Conservation (phyloP, 1,284 basidiomycete species). For the Pisolithus thermaeus region DNA sequence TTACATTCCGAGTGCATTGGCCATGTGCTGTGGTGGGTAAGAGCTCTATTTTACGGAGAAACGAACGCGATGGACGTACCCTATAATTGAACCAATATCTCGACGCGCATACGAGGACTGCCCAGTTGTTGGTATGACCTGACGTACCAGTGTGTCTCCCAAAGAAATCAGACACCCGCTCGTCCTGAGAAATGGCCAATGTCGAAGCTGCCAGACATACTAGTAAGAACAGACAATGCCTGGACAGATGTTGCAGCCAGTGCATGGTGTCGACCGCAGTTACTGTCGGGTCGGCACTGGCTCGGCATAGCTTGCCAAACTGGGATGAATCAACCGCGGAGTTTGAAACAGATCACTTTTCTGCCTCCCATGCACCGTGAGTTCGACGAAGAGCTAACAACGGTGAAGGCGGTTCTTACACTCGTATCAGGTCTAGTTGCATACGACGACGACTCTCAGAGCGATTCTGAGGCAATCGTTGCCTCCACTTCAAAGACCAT, state of each 20-base stretch:
- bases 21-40: conserved; percentile 76
- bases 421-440: conserved; percentile 48
- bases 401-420: conserved; percentile 4
- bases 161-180: conserved; percentile 26
- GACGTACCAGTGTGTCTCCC: conserved; percentile 31
- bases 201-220: conserved; percentile 26
- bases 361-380: conserved; percentile 37
- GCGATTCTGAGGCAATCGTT: conserved; percentile 46
- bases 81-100: conserved; percentile 99
- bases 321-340: not conserved
- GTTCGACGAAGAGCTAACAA: conserved; percentile 10
- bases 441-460: conserved; percentile 60
- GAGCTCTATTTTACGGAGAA: not conserved
- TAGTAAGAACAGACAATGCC: conserved; percentile 27
- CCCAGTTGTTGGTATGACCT: conserved; percentile 96
- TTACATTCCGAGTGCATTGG: conserved; percentile 94
- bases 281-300: not conserved
- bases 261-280: conserved; percentile 25
- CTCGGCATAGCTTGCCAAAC: not conserved
- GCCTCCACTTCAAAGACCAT: conserved; percentile 23
- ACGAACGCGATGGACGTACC: conserved; percentile 42
- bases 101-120: conserved; percentile 91
- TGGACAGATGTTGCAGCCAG: conserved; percentile 22
- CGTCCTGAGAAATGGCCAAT: conserved; percentile 21
- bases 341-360: conserved; percentile 2